Percentiles rank a stretch among this genome's conserved stretches.
Conservation (phyloP, 495 filamentous ascomycete genomes). For the Annulohypoxylon bovei region DNA sequence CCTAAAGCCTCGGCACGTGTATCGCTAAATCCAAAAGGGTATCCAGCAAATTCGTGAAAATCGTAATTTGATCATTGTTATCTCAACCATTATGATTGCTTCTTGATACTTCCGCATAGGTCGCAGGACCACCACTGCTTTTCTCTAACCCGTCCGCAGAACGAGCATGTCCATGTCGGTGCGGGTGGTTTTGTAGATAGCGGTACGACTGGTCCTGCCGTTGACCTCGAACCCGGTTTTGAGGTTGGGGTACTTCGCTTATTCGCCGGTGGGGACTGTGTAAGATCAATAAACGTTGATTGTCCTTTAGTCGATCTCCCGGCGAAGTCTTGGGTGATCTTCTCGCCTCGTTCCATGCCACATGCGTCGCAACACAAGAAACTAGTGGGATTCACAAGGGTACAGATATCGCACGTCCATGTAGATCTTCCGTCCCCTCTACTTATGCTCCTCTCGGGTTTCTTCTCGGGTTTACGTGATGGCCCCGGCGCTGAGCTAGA, state of each 20-base stretch:
- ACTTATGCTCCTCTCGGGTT: neutral
- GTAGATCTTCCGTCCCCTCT: conserved; percentile 23
- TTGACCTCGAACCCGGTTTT: conserved; percentile 41
- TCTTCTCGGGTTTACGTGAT: conserved; percentile 4
- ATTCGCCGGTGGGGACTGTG: conserved; percentile 33
- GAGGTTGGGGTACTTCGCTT: conserved; percentile 30
- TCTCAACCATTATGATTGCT: conserved; percentile 19
- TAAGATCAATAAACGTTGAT: conserved; percentile 47
- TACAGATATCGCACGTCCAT: conserved; percentile 85
- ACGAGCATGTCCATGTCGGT: conserved; percentile 75
- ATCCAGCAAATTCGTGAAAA: conserved; percentile 11
- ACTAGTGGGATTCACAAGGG: conserved; percentile 77
- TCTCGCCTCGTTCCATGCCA: conserved; percentile 67
- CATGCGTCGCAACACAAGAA: conserved; percentile 85
- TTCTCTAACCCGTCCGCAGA: conserved; percentile 73
- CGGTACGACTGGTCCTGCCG: conserved; percentile 25
- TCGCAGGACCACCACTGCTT: conserved; percentile 83
- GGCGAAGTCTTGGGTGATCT: conserved; percentile 41
- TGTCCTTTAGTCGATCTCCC: conserved; percentile 25
- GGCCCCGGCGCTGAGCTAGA: neutral
- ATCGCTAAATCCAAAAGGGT: conserved; percentile 8
- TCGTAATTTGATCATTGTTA: neutral
- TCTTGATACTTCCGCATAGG: conserved; percentile 73
- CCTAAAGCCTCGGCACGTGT: neutral
- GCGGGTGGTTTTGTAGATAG: conserved; percentile 57